These are phyloP conservation scores for Boletus subluridellus DNA, from an alignment of 1,284 basidiomycete species.

Conservation along the genomic window DNA sequence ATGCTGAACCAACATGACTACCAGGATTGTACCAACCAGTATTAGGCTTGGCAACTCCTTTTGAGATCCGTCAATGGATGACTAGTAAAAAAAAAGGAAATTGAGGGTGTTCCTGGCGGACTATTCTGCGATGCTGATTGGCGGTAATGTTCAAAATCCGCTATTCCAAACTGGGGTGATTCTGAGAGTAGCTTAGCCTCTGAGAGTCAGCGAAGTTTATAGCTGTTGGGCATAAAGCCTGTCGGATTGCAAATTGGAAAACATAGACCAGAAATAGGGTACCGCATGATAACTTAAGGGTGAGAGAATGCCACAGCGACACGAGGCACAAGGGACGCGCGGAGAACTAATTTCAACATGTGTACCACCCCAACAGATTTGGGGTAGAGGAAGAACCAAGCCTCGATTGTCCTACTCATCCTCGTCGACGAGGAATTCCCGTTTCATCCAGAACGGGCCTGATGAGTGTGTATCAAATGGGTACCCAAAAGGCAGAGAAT, in stretches of 20 bases:
- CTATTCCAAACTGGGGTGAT: not conserved
- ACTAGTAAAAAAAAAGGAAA: not conserved
- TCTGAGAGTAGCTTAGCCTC: too few species aligned
- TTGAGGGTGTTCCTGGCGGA: not conserved
- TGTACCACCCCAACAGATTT: not conserved
- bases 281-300: not conserved
- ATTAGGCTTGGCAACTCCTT: not conserved
- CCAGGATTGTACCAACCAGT: not conserved
- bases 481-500: not conserved
- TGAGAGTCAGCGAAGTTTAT: not conserved
- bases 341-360: not conserved
- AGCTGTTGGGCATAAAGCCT: not conserved
- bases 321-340: not conserved
- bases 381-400: not conserved
- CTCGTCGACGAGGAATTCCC: constrained; percentile 24
- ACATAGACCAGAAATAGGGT: not conserved
- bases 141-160: not conserved
- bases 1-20: not conserved
- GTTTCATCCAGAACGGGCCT: constrained; percentile 35
- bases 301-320: not conserved
- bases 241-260: not conserved
- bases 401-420: constrained; percentile 15
- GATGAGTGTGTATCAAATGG: not conserved
- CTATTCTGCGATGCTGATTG: not conserved
- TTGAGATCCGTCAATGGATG: too few species aligned